A percentile compares a stretch with the other conserved stretches of the same genome.
Evolutionary conservation across 192 early-diverging fungal species (phyloP).

Genomic region (Linnemannia schmuckeri): DNA sequence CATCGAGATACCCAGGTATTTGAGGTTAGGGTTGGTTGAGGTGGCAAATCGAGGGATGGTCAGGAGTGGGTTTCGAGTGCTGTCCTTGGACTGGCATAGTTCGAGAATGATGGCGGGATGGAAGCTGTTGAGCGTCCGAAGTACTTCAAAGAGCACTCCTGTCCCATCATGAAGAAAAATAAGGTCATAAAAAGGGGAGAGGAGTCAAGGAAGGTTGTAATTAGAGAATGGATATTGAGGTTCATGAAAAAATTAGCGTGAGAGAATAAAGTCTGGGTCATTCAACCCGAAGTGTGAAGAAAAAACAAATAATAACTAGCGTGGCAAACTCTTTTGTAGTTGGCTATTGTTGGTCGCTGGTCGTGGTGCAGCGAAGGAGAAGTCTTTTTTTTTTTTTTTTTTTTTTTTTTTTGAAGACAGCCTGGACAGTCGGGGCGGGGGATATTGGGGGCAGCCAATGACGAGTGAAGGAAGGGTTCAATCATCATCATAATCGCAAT

Average conservation of each 20-base stretch:
- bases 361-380: neutral
- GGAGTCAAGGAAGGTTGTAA: neutral
- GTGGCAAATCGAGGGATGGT: constrained; percentile 57
- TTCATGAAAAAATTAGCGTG: neutral
- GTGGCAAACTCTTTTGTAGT: neutral
- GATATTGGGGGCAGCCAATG: neutral
- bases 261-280: constrained; percentile 6
- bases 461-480: neutral
- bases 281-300: neutral
- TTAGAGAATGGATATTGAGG: neutral
- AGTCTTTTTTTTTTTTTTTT: neutral
- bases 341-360: neutral
- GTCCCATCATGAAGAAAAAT: neutral
- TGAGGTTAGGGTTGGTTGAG: constrained; percentile 63
- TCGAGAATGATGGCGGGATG: constrained; percentile 35
- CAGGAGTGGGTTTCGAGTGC: constrained; percentile 41
- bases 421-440: neutral
- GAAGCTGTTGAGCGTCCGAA: constrained; percentile 45
- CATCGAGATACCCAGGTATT: constrained; percentile 62
- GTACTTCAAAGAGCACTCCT: constrained; percentile 45
- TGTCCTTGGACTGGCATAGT: constrained; percentile 36
- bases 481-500: constrained; percentile 2
- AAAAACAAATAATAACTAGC: neutral
- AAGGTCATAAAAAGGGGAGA: neutral
- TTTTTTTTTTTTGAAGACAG: constrained; percentile 11